phyloP scores from a whole-genome alignment of 2,329 filamentous ascomycete species.

The Furcasterigmium sp. region DNA sequence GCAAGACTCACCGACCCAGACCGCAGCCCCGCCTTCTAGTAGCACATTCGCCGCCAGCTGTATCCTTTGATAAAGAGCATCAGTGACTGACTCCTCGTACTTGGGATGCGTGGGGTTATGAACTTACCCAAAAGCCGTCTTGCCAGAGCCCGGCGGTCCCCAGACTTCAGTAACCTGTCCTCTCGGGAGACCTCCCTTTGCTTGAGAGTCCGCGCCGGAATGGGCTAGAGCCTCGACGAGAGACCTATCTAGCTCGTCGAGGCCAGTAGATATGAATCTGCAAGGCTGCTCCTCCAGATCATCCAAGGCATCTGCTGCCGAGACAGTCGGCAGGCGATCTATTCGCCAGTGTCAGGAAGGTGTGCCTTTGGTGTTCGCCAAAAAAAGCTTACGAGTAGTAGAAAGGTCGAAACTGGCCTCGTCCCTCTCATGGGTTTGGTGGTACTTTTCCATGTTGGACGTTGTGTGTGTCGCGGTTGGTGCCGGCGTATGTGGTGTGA shows the following conservation, averaged over 20 bases:
- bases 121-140: constrained; percentile 74
- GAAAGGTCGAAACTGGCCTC: constrained; percentile 54
- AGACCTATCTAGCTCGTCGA: constrained; percentile 45
- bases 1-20: constrained; percentile 68
- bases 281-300: constrained; percentile 46
- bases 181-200: constrained; percentile 58
- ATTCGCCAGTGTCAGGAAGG: constrained; percentile 1
- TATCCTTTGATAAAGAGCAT: constrained; percentile 47
- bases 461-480: not conserved
- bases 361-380: not conserved
- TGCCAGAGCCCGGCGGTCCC: constrained; percentile 81
- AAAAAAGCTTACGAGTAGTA: constrained; percentile 40
- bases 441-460: constrained; percentile 29
- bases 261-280: constrained; percentile 50
- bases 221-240: constrained; percentile 27
- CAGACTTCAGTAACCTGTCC: constrained; percentile 83
- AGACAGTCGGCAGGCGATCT: constrained; percentile 75
- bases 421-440: constrained; percentile 54
- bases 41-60: constrained; percentile 64
- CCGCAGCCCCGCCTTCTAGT: constrained; percentile 53
- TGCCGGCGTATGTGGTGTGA: not conserved
- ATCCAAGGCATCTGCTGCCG: constrained; percentile 66
- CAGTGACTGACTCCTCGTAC: too few species aligned
- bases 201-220: constrained; percentile 2
- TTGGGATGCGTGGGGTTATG: constrained; percentile 5